Evolutionary conservation across 164 flowering plant genomes (phyloP), one percentile per base, ranked within the genome.

Genomic region (Sedum album): DNA sequence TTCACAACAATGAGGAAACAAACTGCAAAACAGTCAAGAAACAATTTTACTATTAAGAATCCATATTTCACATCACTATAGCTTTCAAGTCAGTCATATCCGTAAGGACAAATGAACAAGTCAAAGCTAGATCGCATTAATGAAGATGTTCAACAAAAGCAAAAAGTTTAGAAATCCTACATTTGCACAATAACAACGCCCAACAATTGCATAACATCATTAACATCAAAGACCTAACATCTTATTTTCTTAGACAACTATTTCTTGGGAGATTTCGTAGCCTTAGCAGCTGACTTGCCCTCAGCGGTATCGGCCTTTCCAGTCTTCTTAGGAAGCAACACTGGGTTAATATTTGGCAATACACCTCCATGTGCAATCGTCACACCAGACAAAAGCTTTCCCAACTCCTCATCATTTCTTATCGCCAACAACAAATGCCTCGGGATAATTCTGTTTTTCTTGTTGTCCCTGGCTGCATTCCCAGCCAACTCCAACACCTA

Each of bases 401-500:
- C 86, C 0, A 82, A 71, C 68, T n/a, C n/a, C n/a, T n/a, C n/a
- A n/a, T n/a, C n/a, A n/a, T n/a, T n/a, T n/a, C n/a, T n/a, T n/a
- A n/a, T 82, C 84, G 89, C 92, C 68, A 87, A 51, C 0, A 82
- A 73, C 28, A 87, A 72, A 25, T 87, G 92, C 73, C 89, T 79
- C 0, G 89, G 92, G 20, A 79, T 80, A 23, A 87, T 85, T 53
- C 86, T 75, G 68, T 69, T 81, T 81, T 87, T 87, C 82, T 85
- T 85, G 83, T 84, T 87, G 75, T 87, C 89, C 13, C 86, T 71
- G 0, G 91, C 86, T 0, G 88, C 91, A 70, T 87, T 87, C 31
- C 91, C 89, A 4, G 91, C 91, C 77, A 87, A 75, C 73, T 87
- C 91, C 69, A 87, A 33, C 23, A 87, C 89, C 91, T 86, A 57